Evolutionary conservation across 2,329 filamentous ascomycete species (phyloP).

Genomic region (Ascochyta fabae): DNA sequence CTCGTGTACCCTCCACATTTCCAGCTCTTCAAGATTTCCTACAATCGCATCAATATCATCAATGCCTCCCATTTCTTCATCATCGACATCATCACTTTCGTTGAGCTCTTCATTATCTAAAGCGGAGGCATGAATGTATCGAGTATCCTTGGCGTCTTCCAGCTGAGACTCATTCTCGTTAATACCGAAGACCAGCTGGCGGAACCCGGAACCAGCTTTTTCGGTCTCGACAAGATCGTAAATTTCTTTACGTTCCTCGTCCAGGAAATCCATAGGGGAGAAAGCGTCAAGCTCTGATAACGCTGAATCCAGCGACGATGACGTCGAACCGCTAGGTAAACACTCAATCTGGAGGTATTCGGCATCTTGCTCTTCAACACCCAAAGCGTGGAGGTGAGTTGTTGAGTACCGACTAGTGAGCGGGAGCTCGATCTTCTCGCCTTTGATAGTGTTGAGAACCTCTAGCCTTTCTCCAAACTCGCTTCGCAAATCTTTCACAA

Average conservation of each 20-base stretch:
- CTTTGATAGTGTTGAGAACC: neutral
- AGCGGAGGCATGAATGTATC: neutral
- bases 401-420: neutral
- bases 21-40: constrained; percentile 19
- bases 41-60: constrained; percentile 22
- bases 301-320: neutral
- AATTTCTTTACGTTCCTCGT: neutral
- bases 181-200: neutral
- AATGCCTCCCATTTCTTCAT: constrained; percentile 26
- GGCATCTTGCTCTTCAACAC: neutral
- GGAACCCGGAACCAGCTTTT: neutral
- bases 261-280: neutral
- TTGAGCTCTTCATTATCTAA: constrained; percentile 8
- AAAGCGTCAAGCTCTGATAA: constrained; percentile 1
- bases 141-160: neutral
- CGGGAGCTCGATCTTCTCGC: neutral
- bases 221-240: no score
- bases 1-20: constrained; percentile 11
- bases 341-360: neutral
- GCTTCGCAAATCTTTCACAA: neutral
- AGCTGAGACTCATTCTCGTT: neutral
- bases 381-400: neutral
- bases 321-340: neutral
- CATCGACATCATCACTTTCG: constrained; percentile 4
- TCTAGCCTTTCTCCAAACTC: neutral